These are phyloP conservation scores for Podospora didyma DNA, from an alignment of 495 filamentous ascomycete species.

Conservation along the genomic window DNA sequence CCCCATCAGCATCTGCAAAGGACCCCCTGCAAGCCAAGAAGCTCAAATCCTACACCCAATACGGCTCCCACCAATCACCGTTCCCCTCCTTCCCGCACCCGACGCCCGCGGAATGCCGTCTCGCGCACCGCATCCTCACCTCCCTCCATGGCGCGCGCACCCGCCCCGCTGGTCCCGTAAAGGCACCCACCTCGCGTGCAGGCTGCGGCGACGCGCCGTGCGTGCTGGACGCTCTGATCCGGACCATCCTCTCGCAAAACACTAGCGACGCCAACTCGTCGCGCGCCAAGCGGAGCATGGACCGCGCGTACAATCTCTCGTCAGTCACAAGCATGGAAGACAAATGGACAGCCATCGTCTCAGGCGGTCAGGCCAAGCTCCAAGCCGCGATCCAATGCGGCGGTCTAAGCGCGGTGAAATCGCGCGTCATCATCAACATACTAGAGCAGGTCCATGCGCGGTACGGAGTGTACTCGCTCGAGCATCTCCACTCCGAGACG, in stretches of 20 bases:
- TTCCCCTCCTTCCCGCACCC: conserved; percentile 67
- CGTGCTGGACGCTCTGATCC: conserved; percentile 78
- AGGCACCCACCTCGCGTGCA: conserved; percentile 61
- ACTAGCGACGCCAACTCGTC: conserved; percentile 65
- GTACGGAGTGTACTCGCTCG: conserved; percentile 54
- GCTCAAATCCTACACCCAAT: conserved; percentile 26
- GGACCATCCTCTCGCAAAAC: conserved; percentile 71
- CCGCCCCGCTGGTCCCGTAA: conserved; percentile 51
- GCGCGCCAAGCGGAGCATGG: conserved; percentile 66
- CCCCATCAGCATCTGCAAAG: background rate
- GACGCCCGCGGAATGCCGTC: conserved; percentile 64
- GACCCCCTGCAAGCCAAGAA: conserved; percentile 11
- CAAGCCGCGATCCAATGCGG: conserved; percentile 50
- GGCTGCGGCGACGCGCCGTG: conserved; percentile 86
- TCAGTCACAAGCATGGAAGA: conserved; percentile 48
- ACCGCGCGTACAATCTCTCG: conserved; percentile 57
- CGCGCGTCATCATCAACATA: conserved; percentile 68
- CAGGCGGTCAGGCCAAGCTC: conserved; percentile 57
- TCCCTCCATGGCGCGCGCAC: conserved; percentile 61
- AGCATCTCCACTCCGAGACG: conserved; percentile 62
- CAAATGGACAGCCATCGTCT: conserved; percentile 73
- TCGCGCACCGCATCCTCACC: conserved; percentile 62
- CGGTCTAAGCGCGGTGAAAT: conserved; percentile 69
- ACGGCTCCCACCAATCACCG: conserved; percentile 42
- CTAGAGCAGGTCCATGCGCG: conserved; percentile 61